Base-by-base conservation (phyloP, 139 green algal genomes). In the Penium margaritaceum region DNA sequence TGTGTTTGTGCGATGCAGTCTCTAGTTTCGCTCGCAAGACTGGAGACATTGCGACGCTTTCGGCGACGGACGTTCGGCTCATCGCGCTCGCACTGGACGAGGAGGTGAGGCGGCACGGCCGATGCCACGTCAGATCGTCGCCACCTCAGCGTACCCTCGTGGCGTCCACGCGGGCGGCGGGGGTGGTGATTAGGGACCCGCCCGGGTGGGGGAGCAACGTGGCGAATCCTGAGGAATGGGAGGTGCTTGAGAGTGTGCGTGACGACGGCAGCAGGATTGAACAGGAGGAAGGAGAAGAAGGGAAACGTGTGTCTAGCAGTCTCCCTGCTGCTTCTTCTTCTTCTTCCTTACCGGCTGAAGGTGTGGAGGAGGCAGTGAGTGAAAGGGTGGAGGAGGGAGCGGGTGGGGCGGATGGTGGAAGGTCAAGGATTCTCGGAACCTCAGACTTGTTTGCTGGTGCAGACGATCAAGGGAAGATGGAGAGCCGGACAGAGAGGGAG, bases 21-120 rank as follows among this genome's bases (percentile, higher is more conserved):
- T 75, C 88, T 0, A 41, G 72, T 6, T 97, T 97, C 80, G 90
- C 91, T 0, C 78, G 89, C 0, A 86, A 85, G 35, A 96, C 89
- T 0, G 92, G 92, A 6, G 92, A 97, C 78, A 68, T 93, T 3
- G 84, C 91, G 43, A 85, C 86, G 4, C 84, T 97, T 5, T 97
- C 92, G 0, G 47, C 72, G 0, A 78, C 83, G 0, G 92, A 97
- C 58, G 51, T 94, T 19, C 85, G 88, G 53, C 84, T 97, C 44
- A 78, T 97, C 7, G 92, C 92, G 2, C 83, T 97, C 38, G 77
- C 89, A 0, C 78, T 88, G 72, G 87, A 73, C 0, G 81, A 97
- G 43, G 91, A 97, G 77, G 68, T 86, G 6, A 73, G 73, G 0
- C 75, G 80, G 2, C 79, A 95, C 70, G 87, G 90, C 32, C 51